Evolutionary conservation across 495 filamentous ascomycete species (phyloP).

Genomic region (Penicillium maclennaniae): DNA sequence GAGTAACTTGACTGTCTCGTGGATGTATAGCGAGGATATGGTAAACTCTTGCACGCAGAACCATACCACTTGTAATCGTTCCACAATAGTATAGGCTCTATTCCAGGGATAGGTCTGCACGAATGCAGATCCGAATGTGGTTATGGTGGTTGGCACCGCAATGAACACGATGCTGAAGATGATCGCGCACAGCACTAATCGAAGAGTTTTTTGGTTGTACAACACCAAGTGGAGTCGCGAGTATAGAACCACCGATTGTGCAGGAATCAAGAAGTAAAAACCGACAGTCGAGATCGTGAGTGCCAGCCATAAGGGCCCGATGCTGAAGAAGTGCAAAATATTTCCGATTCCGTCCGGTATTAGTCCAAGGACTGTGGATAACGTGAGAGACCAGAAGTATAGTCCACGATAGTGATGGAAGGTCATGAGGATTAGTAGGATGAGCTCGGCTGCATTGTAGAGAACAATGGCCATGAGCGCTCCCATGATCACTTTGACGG

Average conservation of each 20-base stretch:
- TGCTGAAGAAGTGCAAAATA: constrained; percentile 41
- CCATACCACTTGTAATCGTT: constrained; percentile 45
- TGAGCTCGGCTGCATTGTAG: constrained; percentile 38
- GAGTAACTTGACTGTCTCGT: constrained; percentile 33
- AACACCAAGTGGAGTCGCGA: constrained; percentile 44
- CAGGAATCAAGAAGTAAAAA: constrained; percentile 46
- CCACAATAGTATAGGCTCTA: constrained; percentile 36
- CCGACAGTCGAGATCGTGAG: constrained; percentile 38
- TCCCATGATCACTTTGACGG: background rate
- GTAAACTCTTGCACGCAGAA: constrained; percentile 49
- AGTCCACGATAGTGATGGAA: constrained; percentile 36
- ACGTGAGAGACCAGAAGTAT: constrained; percentile 43
- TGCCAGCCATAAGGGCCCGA: constrained; percentile 19
- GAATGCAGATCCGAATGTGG: constrained; percentile 33
- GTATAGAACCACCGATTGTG: constrained; percentile 44
- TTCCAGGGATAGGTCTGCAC: constrained; percentile 32
- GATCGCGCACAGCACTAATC: constrained; percentile 37
- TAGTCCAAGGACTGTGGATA: constrained; percentile 35
- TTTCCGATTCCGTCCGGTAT: constrained; percentile 39
- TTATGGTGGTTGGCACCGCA: constrained; percentile 38
- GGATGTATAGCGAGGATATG: constrained; percentile 47
- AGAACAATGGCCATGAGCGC: background rate
- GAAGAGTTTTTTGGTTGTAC: constrained; percentile 32
- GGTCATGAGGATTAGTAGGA: constrained; percentile 31
- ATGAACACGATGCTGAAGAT: constrained; percentile 34